Conservation (phyloP, 306 rosid genomes). For the Glycine soja region DNA sequence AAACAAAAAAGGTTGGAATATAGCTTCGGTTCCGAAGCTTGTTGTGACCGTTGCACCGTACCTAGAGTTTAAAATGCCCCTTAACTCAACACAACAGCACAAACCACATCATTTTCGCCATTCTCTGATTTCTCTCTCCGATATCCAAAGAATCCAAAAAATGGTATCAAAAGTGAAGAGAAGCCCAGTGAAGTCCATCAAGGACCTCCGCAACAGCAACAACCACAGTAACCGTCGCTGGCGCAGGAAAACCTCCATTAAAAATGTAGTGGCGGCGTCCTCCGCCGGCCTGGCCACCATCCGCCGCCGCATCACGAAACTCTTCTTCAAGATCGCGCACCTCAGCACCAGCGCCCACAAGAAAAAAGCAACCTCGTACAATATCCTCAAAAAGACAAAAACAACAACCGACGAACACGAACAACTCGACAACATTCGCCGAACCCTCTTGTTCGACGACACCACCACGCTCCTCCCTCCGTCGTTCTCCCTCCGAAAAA, state of each 20-base stretch:
- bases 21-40: slow-evolving; percentile 75
- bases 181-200: slow-evolving; percentile 60
- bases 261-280: slow-evolving; percentile 58
- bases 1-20: background rate
- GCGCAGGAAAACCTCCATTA: slow-evolving; percentile 67
- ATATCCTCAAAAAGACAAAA: slow-evolving; percentile 57
- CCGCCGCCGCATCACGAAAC: slow-evolving; percentile 78
- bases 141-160: slow-evolving; percentile 4
- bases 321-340: slow-evolving; percentile 69
- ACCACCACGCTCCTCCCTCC: slow-evolving; percentile 40
- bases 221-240: slow-evolving; percentile 47
- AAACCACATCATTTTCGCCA: background rate
- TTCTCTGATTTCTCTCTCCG: background rate
- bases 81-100: background rate
- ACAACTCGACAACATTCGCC: slow-evolving; percentile 30
- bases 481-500: slow-evolving; percentile 41
- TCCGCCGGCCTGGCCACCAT: slow-evolving; percentile 66
- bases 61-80: slow-evolving; percentile 56
- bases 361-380: slow-evolving; percentile 54
- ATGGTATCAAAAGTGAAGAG: slow-evolving; percentile 84
- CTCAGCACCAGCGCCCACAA: slow-evolving; percentile 52
- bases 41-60: slow-evolving; percentile 80
- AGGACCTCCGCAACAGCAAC: slow-evolving; percentile 52
- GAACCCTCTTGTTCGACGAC: slow-evolving; percentile 59
- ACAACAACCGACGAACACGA: background rate